phyloP scores from a whole-genome alignment of 768 basidiomycete species.

The Xanthoconium purpureum region DNA sequence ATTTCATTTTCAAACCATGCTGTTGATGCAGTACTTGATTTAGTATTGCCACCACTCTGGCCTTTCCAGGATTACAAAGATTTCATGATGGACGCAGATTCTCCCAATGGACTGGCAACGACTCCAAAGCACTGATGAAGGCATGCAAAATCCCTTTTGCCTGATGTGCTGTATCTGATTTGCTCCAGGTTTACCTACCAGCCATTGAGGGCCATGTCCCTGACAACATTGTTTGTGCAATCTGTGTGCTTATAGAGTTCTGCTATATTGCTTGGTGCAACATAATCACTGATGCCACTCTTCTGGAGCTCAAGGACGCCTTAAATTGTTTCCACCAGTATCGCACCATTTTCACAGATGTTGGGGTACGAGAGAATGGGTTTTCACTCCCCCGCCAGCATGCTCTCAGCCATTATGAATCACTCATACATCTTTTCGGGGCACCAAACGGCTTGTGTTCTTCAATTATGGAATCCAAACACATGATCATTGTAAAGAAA shows the following conservation, averaged over 20 bases:
- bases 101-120: too few species aligned
- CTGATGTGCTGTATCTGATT: neutral
- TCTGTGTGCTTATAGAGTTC: neutral
- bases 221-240: neutral
- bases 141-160: neutral
- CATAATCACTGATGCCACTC: neutral
- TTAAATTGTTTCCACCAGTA: neutral
- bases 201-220: neutral
- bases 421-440: neutral
- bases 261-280: neutral
- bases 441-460: neutral
- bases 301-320: neutral
- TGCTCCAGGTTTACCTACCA: neutral
- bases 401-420: neutral
- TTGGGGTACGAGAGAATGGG: neutral
- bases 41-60: too few species aligned
- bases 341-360: neutral
- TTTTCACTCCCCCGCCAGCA: neutral
- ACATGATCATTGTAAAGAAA: neutral
- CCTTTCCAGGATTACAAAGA: too few species aligned
- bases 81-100: too few species aligned
- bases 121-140: too few species aligned
- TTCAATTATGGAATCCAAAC: neutral
- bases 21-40: too few species aligned
- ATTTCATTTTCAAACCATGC: too few species aligned